phyloP scores from a whole-genome alignment of 371 early-diverging fungal species.

The Batrachochytrium dendrobatidis region DNA sequence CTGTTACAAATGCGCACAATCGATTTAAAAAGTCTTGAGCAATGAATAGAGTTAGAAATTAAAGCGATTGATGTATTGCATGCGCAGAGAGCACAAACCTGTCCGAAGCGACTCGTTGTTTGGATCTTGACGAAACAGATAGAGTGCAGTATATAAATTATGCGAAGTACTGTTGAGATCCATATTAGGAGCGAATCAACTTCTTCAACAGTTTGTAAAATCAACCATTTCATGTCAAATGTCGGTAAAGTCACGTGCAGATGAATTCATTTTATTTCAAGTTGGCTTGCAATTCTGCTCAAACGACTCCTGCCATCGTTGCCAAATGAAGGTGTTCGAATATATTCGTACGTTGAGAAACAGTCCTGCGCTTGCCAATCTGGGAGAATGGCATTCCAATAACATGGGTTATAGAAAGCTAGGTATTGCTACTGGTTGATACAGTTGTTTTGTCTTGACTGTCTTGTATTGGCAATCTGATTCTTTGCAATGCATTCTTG shows the following conservation, averaged over 20 bases:
- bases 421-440: constrained; percentile 18
- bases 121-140: neutral
- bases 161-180: too few species aligned
- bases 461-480: neutral
- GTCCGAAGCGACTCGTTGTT: neutral
- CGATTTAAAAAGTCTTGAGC: neutral
- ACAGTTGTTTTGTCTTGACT: neutral
- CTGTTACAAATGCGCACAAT: neutral
- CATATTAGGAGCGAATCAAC: too few species aligned
- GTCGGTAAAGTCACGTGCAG: neutral
- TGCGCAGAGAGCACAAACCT: neutral
- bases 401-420: constrained; percentile 38
- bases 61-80: neutral
- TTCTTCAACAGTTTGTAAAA: too few species aligned
- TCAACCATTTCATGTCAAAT: too few species aligned
- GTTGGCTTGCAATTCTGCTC: too few species aligned
- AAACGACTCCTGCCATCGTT: neutral
- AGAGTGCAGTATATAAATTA: neutral
- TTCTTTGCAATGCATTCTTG: neutral
- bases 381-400: constrained; percentile 29
- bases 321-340: constrained; percentile 11
- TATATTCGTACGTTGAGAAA: constrained; percentile 14
- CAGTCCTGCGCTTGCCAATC: constrained; percentile 13
- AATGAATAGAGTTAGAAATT: neutral
- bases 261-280: too few species aligned